phyloP scores from a whole-genome alignment of 2,329 filamentous ascomycete genomes.

The Cladophialophora carrionii region DNA sequence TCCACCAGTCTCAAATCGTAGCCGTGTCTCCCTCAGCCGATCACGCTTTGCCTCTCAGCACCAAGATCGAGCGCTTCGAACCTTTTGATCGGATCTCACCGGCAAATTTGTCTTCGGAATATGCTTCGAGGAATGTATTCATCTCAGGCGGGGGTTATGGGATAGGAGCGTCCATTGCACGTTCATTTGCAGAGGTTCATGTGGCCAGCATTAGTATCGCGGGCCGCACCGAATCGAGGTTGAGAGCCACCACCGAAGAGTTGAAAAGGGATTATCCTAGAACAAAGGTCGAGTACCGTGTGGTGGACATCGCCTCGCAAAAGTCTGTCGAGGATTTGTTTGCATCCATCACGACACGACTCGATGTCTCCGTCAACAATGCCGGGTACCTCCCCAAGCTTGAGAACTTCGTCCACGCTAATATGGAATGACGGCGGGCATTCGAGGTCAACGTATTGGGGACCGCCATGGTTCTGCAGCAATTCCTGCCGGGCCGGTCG shows the following conservation, averaged over 20 bases:
- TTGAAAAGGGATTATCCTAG: neutral
- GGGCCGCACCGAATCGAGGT: constrained; percentile 6
- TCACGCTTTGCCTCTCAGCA: constrained; percentile 1
- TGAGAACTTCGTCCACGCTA: constrained; percentile 9
- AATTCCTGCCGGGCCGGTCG: constrained; percentile 1
- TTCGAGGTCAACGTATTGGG: constrained; percentile 15
- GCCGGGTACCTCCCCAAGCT: constrained; percentile 6
- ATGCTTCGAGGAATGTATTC: constrained; percentile 8
- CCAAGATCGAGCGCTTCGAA: constrained; percentile 11
- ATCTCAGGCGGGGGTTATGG: constrained; percentile 13
- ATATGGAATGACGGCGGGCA: constrained; percentile 11
- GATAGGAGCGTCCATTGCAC: constrained; percentile 12
- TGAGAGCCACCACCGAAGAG: constrained; percentile 10
- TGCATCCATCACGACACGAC: neutral
- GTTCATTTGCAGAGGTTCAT: constrained; percentile 7
- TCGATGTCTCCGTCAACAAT: constrained; percentile 13
- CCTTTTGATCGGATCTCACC: constrained; percentile 4
- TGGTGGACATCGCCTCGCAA: constrained; percentile 13
- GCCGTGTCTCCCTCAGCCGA: neutral
- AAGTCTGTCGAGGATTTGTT: constrained; percentile 13
- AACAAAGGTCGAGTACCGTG: constrained; percentile 4
- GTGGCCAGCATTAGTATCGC: constrained; percentile 6
- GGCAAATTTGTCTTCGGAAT: constrained; percentile 8
- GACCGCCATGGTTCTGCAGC: constrained; percentile 6
- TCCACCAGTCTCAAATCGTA: neutral